These are phyloP conservation scores for Arthrobotrys entomopaga DNA, from an alignment of 2,329 filamentous ascomycete genomes.

Conservation along the genomic window DNA sequence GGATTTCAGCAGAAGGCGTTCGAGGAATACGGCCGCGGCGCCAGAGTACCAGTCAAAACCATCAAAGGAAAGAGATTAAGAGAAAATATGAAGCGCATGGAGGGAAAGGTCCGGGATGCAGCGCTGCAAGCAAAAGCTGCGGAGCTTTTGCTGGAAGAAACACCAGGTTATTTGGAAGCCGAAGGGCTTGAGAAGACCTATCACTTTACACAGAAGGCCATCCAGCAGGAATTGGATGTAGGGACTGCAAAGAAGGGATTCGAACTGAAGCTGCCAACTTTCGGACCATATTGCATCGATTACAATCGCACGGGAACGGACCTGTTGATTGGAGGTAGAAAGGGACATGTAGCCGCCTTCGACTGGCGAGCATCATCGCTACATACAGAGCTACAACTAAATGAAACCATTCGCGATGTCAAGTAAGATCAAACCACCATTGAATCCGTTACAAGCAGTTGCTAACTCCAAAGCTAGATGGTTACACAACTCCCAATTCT, in stretches of 20 bases:
- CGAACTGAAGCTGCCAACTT: slow-evolving; percentile 80
- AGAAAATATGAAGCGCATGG: slow-evolving; percentile 79
- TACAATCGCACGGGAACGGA: slow-evolving; percentile 91
- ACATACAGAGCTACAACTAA: slow-evolving; percentile 88
- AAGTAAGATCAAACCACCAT: slow-evolving; percentile 70
- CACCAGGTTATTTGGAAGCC: slow-evolving; percentile 83
- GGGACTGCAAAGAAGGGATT: slow-evolving; percentile 93
- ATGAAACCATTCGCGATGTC: slow-evolving; percentile 88
- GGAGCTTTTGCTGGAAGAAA: slow-evolving; percentile 91
- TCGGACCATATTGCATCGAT: slow-evolving; percentile 88
- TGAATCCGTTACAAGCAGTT: background rate
- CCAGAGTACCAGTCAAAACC: slow-evolving; percentile 74
- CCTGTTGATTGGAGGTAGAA: slow-evolving; percentile 84
- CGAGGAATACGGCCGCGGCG: slow-evolving; percentile 80
- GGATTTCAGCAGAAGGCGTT: slow-evolving; percentile 62
- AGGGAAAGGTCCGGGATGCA: slow-evolving; percentile 83
- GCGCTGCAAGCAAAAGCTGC: slow-evolving; percentile 89
- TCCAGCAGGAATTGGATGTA: slow-evolving; percentile 76
- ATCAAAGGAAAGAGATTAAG: slow-evolving; percentile 92
- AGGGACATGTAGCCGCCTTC: slow-evolving; percentile 95
- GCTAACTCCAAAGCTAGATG: slow-evolving; percentile 53
- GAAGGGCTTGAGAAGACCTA: slow-evolving; percentile 95
- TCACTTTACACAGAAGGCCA: slow-evolving; percentile 88
- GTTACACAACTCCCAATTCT: slow-evolving; percentile 67
- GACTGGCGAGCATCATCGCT: slow-evolving; percentile 94